Percentiles rank a stretch among this genome's conserved stretches.
Conservation (phyloP, 2,329 filamentous ascomycete species). For the Microcyclospora pomicola region DNA sequence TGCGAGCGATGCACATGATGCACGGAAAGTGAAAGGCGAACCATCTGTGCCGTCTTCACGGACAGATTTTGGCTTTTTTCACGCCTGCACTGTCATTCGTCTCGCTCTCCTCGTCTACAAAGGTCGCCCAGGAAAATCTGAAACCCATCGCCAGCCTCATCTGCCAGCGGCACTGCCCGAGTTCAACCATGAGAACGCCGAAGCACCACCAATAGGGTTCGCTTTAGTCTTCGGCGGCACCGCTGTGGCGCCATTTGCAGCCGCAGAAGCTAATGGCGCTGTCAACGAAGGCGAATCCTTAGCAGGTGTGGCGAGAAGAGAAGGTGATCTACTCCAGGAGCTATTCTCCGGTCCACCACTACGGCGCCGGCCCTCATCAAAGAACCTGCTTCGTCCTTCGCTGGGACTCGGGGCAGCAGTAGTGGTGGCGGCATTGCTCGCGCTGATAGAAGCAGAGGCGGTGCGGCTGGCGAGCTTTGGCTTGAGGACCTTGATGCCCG, state of each 20-base stretch:
- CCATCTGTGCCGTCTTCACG: too few species aligned
- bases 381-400: constrained; percentile 30
- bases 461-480: constrained; percentile 51
- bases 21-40: too few species aligned
- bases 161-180: constrained; percentile 3
- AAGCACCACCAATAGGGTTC: constrained; percentile 84
- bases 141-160: too few species aligned
- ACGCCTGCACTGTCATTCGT: too few species aligned
- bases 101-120: too few species aligned
- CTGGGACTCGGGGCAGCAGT: constrained; percentile 3
- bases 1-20: too few species aligned
- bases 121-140: too few species aligned
- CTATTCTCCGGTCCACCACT: constrained; percentile 6
- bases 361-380: constrained; percentile 33
- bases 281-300: constrained; percentile 5
- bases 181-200: constrained; percentile 88
- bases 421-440: constrained; percentile 16
- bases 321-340: neutral
- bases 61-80: too few species aligned
- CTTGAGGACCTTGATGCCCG: constrained; percentile 83
- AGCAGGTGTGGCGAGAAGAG: neutral
- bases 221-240: constrained; percentile 26
- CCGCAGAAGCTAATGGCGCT: constrained; percentile 3
- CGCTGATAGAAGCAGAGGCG: constrained; percentile 23
- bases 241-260: constrained; percentile 4